Percentiles rank a stretch among this genome's conserved stretches.
phyloP scores from a whole-genome alignment of 2,329 filamentous ascomycete species.

The Hypoxylon sp. region DNA sequence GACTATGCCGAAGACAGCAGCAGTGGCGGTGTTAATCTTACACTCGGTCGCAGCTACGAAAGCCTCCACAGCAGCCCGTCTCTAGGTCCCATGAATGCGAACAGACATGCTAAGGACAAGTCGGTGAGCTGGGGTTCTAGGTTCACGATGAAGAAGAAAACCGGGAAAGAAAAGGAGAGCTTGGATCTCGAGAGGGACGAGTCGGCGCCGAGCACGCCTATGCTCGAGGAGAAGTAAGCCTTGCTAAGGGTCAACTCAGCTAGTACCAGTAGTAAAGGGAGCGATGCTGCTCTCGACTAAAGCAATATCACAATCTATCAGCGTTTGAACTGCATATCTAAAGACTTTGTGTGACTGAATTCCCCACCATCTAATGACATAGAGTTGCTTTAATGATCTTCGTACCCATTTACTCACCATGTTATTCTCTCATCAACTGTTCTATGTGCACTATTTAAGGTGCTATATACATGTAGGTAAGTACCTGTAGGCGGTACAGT shows the following conservation, averaged over 20 bases:
- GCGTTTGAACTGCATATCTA: not conserved
- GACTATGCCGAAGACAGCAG: constrained; percentile 64
- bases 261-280: constrained; percentile 16
- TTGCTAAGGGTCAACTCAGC: not conserved
- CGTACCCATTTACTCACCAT: not conserved
- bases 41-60: constrained; percentile 67
- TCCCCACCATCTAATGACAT: not conserved
- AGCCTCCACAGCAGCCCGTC: constrained; percentile 71
- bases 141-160: constrained; percentile 73
- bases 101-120: constrained; percentile 58
- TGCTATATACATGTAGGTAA: no score
- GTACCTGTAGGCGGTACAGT: not conserved
- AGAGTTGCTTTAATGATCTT: not conserved
- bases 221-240: constrained; percentile 43
- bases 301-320: constrained; percentile 23
- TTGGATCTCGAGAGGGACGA: constrained; percentile 65
- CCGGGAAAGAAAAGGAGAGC: constrained; percentile 69
- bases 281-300: constrained; percentile 14
- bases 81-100: constrained; percentile 67
- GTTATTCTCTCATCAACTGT: not conserved
- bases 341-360: constrained; percentile 1
- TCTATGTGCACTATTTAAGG: not conserved
- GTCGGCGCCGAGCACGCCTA: constrained; percentile 45
- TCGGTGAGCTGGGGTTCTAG: constrained; percentile 65
- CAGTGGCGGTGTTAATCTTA: constrained; percentile 34